These are phyloP conservation scores for Viola odorata DNA, from an alignment of 345 rosid species.

Conservation along the genomic window DNA sequence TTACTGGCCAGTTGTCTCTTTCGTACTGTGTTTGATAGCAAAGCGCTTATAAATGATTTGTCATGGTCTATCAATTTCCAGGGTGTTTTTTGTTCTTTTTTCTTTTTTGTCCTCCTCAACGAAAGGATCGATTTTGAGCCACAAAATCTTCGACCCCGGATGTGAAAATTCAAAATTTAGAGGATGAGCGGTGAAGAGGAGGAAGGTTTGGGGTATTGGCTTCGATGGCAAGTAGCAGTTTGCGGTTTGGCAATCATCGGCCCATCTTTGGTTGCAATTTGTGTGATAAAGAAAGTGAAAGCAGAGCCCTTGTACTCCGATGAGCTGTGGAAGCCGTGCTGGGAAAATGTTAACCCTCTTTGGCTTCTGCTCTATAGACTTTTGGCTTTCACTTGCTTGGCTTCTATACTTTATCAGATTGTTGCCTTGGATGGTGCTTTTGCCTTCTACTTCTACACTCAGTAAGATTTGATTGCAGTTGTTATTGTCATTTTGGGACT, in stretches of 20 bases:
- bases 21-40: no score
- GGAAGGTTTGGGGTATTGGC: slow-evolving; percentile 19
- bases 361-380: slow-evolving; percentile 32
- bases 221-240: slow-evolving; percentile 32
- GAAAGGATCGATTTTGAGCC: no score
- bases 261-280: slow-evolving; percentile 13
- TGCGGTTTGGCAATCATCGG: slow-evolving; percentile 21
- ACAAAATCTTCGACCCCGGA: no score
- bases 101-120: no score
- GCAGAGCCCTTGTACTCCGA: slow-evolving; percentile 14
- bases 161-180: no score
- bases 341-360: slow-evolving; percentile 31
- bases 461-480: slow-evolving; percentile 17
- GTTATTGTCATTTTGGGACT: no score
- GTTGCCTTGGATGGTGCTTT: slow-evolving; percentile 27
- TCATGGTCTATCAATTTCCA: no score
- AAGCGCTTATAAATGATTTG: no score
- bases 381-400: slow-evolving; percentile 27
- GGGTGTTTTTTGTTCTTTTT: no score
- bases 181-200: not conserved
- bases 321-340: slow-evolving; percentile 27
- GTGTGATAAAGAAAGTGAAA: slow-evolving; percentile 16
- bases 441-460: slow-evolving; percentile 42
- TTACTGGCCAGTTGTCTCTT: no score
- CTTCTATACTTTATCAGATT: slow-evolving; percentile 13